Conservation (phyloP, 2,329 filamentous ascomycete species). For the Escovopsis sp. region DNA sequence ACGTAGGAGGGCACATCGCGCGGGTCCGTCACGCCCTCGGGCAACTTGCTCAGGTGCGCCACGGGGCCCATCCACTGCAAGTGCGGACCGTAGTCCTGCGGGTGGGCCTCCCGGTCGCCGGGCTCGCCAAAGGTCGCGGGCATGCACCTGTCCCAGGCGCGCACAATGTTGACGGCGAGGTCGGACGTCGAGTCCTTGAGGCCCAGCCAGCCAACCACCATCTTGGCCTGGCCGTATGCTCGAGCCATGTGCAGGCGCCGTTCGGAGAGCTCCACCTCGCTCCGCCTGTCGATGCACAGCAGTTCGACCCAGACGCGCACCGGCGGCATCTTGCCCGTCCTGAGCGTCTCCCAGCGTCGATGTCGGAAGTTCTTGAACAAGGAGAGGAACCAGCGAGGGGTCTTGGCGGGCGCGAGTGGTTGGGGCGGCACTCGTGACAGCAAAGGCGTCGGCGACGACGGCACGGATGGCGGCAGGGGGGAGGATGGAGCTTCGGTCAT, state of each 20-base stretch:
- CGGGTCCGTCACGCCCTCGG: slow-evolving; percentile 10
- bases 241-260: slow-evolving; percentile 15
- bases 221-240: slow-evolving; percentile 16
- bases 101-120: slow-evolving; percentile 17
- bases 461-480: no score
- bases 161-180: slow-evolving; percentile 12
- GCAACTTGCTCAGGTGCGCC: slow-evolving; percentile 10
- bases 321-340: slow-evolving; percentile 3
- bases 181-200: slow-evolving; percentile 15
- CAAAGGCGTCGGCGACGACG: slow-evolving; percentile 7
- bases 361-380: slow-evolving; percentile 8
- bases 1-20: slow-evolving; percentile 11
- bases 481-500: no score
- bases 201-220: slow-evolving; percentile 21
- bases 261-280: slow-evolving; percentile 15
- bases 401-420: slow-evolving; percentile 4
- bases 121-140: slow-evolving; percentile 19
- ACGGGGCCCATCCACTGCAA: slow-evolving; percentile 17
- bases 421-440: no score
- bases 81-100: slow-evolving; percentile 19
- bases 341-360: slow-evolving; percentile 3
- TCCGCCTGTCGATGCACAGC: slow-evolving; percentile 16
- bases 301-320: slow-evolving; percentile 19
- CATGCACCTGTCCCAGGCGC: slow-evolving; percentile 16
- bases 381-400: slow-evolving; percentile 10